Conservation (phyloP, 2,329 filamentous ascomycete species). For the Xylariaceae sp. region DNA sequence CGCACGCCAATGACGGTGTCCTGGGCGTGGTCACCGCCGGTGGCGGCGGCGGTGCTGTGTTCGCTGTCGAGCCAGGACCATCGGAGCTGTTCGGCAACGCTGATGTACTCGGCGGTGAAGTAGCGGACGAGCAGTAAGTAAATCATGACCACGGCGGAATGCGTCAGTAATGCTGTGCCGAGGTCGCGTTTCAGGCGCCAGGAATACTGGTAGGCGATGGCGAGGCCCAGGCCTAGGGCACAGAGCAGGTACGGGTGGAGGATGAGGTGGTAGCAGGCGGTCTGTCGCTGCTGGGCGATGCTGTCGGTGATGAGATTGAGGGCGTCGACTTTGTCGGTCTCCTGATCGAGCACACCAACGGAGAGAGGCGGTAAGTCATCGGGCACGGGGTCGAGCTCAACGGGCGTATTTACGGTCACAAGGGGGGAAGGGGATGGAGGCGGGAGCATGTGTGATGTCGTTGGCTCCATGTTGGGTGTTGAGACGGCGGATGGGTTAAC, state of each 20-base stretch:
- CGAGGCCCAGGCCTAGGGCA: constrained; percentile 40
- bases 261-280: constrained; percentile 58
- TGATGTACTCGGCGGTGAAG: constrained; percentile 57
- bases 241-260: constrained; percentile 56
- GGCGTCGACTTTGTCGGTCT: constrained; percentile 61
- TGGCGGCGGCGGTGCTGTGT: constrained; percentile 18
- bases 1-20: constrained; percentile 63
- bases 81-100: constrained; percentile 55
- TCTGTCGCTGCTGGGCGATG: constrained; percentile 75
- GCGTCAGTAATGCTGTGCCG: constrained; percentile 52
- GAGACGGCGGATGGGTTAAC: constrained; percentile 59
- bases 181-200: constrained; percentile 45
- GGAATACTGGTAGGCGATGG: constrained; percentile 41
- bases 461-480: constrained; percentile 59
- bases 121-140: constrained; percentile 60
- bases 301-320: constrained; percentile 75
- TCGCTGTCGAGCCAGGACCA: constrained; percentile 49
- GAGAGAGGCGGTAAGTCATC: constrained; percentile 60
- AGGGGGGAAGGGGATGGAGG: constrained; percentile 33
- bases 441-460: constrained; percentile 35
- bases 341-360: constrained; percentile 50
- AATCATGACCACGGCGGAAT: constrained; percentile 58
- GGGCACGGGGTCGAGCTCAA: constrained; percentile 33
- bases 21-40: constrained; percentile 12
- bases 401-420: constrained; percentile 34